Evolutionary conservation across 805 yeast genomes (phyloP).

Genomic region (Trichomonascus vanleenenianus): DNA sequence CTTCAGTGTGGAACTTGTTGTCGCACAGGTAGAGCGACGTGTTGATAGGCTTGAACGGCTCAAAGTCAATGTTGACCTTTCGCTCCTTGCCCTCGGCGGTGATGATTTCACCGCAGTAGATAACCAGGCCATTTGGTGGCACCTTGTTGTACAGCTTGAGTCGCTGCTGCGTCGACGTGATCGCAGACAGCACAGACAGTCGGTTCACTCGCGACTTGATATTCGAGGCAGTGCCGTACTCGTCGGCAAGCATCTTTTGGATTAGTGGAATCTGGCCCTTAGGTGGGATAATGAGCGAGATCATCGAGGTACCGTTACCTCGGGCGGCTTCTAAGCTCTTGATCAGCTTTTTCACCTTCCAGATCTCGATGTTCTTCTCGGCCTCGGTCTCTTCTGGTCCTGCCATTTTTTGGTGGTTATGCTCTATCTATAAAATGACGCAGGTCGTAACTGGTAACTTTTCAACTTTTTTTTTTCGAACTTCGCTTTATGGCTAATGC

Average conservation of each 20-base stretch:
- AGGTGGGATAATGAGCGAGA: conserved; percentile 92
- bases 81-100: conserved; percentile 97
- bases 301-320: conserved; percentile 99
- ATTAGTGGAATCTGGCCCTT: conserved; percentile 83
- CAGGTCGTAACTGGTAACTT: background rate
- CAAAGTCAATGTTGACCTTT: conserved; percentile 93
- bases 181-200: conserved; percentile 89
- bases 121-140: conserved; percentile 91
- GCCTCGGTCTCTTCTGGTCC: conserved; percentile 42
- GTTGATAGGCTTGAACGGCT: conserved; percentile 98
- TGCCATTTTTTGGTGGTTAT: background rate
- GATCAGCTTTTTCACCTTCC: conserved; percentile 95
- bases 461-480: background rate
- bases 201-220: conserved; percentile 97
- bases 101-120: conserved; percentile 97
- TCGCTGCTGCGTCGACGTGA: conserved; percentile 96
- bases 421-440: background rate
- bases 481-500: too few species aligned
- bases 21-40: conserved; percentile 95
- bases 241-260: conserved; percentile 92
- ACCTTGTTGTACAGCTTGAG: conserved; percentile 81
- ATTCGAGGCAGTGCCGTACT: conserved; percentile 97
- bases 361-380: conserved; percentile 95
- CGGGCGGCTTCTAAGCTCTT: conserved; percentile 83
- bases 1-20: conserved; percentile 97